These are phyloP conservation scores for Colletotrichum coccodes DNA, from an alignment of 2,329 filamentous ascomycete genomes.

Conservation along the genomic window DNA sequence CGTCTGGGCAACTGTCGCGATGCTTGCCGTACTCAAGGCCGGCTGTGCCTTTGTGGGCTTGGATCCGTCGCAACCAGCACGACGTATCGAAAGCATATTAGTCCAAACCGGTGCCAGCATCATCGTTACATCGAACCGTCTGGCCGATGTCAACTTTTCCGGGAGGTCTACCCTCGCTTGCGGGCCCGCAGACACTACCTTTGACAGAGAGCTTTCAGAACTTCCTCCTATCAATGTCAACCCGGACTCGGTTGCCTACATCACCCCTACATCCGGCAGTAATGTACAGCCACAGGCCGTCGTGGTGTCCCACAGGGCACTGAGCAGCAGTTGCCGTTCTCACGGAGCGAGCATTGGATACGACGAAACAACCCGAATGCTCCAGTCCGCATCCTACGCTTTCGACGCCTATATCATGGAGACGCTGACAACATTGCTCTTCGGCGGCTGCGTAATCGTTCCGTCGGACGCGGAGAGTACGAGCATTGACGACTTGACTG, in stretches of 20 bases:
- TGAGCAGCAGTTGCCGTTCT: constrained; percentile 53
- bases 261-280: constrained; percentile 73
- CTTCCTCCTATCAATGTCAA: not conserved
- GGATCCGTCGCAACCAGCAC: not conserved
- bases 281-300: constrained; percentile 73
- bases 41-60: not conserved
- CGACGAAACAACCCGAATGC: constrained; percentile 51
- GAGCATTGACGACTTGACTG: too few species aligned
- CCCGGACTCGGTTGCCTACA: not conserved
- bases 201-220: not conserved
- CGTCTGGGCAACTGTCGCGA: not conserved
- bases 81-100: not conserved
- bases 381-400: constrained; percentile 60
- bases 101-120: not conserved
- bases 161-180: not conserved
- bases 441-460: not conserved
- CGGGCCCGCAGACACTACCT: not conserved
- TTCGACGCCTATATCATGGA: constrained; percentile 55
- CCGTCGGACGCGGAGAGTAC: too few species aligned
- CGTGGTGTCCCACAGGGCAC: constrained; percentile 57
- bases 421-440: not conserved
- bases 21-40: not conserved
- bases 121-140: not conserved
- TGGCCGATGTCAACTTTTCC: not conserved
- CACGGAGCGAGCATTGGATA: constrained; percentile 51